Base-by-base conservation (phyloP, 306 rosid genomes). In the Luffa acutangula region DNA sequence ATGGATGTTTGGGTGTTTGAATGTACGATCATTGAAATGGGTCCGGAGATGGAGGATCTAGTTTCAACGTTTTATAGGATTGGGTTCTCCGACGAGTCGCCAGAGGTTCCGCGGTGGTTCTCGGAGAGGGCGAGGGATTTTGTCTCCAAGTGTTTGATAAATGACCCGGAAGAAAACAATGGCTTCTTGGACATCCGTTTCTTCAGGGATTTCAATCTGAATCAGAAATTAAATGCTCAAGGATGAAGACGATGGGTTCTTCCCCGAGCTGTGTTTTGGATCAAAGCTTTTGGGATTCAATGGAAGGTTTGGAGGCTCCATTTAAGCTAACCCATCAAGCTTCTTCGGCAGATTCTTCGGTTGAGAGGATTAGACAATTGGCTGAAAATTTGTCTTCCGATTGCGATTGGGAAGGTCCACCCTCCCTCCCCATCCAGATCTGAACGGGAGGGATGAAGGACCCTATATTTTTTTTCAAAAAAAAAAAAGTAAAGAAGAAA, bases 1-100 rank as follows among this genome's bases (percentile, higher is more conserved):
- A 84, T 83, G 2, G 91, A 85, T 59, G 52, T 85, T n/a, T 85
- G 91, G 91, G 87, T 87, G 36, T 81, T 85, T 37, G 91, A 89
- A 33, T 85, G 91, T 58, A 25, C 31, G 31, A 1, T 25, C 31
- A 25, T 25, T 25, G 31, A 25, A 25, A 25, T 25, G 31, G 31
- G 91, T 89, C 41, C 63, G 33, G 79, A 78, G 46, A 15, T 83
- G 2, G 64, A 8, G 6, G 84, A 85, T 34, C 86, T 84, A 0
- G 78, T 85, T 2, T 77, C 87, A 0, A 87, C 78, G 78, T 83
- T 88, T 60, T 82, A 88, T 52, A 51, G 82, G 70, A 85, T 88
- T 48, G 86, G 91, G 25, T 81, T 71, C 80, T 80, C 87, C 71
- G 71, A 42, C 41, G 80, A 83, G 17, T 10, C 59, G 53, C 91